Evolutionary conservation across 176 grass and related monocot genomes (phyloP).

Genomic region (Thalia dealbata): DNA sequence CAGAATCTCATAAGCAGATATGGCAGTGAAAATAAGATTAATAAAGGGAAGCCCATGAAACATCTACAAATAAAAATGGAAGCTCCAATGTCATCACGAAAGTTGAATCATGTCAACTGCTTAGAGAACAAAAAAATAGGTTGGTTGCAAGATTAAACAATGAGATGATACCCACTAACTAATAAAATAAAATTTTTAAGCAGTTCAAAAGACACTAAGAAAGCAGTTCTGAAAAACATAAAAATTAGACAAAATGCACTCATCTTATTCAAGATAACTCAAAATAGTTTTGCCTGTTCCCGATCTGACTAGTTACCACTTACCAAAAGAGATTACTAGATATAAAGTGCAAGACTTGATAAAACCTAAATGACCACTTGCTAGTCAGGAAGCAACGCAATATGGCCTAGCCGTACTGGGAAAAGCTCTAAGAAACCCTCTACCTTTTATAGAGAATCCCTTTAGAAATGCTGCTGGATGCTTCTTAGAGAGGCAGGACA

Average conservation of each 20-base stretch:
- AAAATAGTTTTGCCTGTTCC: no score
- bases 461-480: background rate
- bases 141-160: background rate
- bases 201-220: background rate
- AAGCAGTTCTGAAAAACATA: background rate
- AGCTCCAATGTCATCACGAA: no score
- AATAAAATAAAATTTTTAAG: background rate
- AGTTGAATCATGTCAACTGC: background rate
- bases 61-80: background rate
- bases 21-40: background rate
- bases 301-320: no score
- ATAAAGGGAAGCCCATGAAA: background rate
- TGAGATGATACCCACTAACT: background rate
- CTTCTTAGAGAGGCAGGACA: no score
- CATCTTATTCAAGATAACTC: background rate
- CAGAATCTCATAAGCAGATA: background rate
- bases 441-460: background rate
- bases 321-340: no score
- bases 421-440: background rate
- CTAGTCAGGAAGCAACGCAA: background rate
- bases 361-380: background rate
- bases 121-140: background rate
- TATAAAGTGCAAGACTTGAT: background rate
- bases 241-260: background rate
- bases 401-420: background rate